A percentile compares a stretch with the other conserved stretches of the same genome.
Evolutionary conservation across 1,139 yeast species (phyloP).

Genomic region (Saccharomyces pastorianus): DNA sequence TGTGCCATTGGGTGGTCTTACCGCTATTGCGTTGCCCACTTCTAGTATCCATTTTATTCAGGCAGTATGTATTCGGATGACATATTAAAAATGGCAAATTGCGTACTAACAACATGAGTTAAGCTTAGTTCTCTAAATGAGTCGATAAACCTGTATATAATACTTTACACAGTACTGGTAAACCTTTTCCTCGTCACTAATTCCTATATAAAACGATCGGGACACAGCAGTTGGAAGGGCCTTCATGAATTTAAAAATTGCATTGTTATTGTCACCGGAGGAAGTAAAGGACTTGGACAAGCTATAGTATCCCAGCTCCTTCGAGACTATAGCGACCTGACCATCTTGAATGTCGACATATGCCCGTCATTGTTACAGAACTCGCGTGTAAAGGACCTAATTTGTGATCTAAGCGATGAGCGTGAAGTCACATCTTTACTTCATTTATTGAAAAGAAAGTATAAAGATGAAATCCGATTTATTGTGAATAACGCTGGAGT

Average conservation of each 20-base stretch:
- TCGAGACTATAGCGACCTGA: constrained; percentile 25
- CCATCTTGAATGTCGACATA: constrained; percentile 46
- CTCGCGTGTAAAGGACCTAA: constrained; percentile 30
- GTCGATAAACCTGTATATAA: neutral
- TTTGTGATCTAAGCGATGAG: constrained; percentile 47
- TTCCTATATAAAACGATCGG: constrained; percentile 3
- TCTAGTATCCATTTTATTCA: constrained; percentile 6
- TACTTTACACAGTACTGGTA: neutral
- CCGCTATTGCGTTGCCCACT: constrained; percentile 19
- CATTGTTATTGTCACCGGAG: constrained; percentile 42
- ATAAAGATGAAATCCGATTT: constrained; percentile 39
- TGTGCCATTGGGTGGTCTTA: constrained; percentile 10
- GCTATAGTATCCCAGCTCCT: constrained; percentile 37
- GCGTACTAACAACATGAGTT: neutral
- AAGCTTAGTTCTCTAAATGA: neutral
- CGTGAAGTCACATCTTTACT: constrained; percentile 31
- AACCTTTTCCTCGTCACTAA: neutral
- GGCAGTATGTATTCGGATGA: constrained; percentile 1
- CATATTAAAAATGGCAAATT: neutral
- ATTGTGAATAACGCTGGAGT: constrained; percentile 73
- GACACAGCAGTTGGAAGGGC: constrained; percentile 11
- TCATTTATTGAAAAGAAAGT: constrained; percentile 28
- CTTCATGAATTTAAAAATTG: neutral
- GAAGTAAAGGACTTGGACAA: constrained; percentile 53
- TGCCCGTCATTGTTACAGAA: constrained; percentile 28